Evolutionary conservation across 768 basidiomycete genomes (phyloP).

Genomic region (Boletus rufocinnamomeus): DNA sequence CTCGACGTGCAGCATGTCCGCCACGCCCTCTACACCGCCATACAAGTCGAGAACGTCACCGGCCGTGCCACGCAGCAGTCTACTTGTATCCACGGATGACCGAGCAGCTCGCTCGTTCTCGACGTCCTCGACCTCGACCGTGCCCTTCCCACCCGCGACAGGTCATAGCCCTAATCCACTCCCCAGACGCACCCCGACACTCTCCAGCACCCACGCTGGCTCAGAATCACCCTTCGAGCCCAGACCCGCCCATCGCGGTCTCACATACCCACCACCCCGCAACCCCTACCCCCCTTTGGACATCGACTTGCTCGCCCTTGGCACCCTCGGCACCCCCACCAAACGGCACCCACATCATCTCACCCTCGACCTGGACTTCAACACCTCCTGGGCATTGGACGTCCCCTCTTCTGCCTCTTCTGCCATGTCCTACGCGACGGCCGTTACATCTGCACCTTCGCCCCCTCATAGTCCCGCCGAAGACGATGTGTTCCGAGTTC

Average conservation of each 20-base stretch:
- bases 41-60: not conserved
- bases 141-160: conserved; percentile 23
- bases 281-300: conserved; percentile 12
- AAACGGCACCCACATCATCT: conserved; percentile 12
- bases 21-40: conserved; percentile 33
- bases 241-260: conserved; percentile 10
- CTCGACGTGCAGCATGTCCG: conserved; percentile 32
- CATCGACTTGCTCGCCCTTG: conserved; percentile 12
- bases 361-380: conserved; percentile 29
- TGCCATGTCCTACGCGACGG: conserved; percentile 27
- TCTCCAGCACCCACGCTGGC: conserved; percentile 14
- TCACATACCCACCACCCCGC: not conserved
- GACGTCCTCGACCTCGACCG: conserved; percentile 15
- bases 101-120: not conserved
- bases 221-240: conserved; percentile 24
- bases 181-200: conserved; percentile 9
- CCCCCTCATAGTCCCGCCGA: conserved; percentile 12
- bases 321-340: conserved; percentile 9
- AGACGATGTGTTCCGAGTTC: conserved; percentile 18
- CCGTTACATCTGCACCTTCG: conserved; percentile 13
- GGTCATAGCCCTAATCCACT: conserved; percentile 3
- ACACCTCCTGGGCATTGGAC: conserved; percentile 20
- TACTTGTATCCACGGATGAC: not conserved
- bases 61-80: not conserved
- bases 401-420: conserved; percentile 21